phyloP scores from a whole-genome alignment of 257 asterid species.

The Nicotiana knightiana region DNA sequence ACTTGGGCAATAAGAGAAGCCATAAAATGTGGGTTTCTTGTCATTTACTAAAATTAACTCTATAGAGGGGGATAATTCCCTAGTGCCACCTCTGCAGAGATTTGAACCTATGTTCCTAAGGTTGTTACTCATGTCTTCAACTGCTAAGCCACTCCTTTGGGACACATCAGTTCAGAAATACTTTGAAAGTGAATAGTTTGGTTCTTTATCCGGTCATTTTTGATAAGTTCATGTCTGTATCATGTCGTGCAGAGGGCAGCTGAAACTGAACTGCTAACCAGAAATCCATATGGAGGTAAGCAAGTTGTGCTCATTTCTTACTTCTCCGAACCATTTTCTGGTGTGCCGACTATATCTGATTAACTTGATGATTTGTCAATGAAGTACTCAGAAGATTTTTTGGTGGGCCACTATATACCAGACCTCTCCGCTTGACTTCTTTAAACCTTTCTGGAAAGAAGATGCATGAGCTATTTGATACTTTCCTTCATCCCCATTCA shows the following conservation, averaged over 20 bases:
- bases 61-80: no score
- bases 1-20: not conserved
- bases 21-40: not conserved
- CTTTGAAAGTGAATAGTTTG: not conserved
- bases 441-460: no score
- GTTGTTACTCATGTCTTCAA: not conserved
- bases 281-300: constrained; percentile 89
- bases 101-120: not conserved
- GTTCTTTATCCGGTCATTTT: not conserved
- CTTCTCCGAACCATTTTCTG: not conserved
- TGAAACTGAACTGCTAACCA: constrained; percentile 77
- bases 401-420: not conserved
- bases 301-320: constrained; percentile 10
- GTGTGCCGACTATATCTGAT: not conserved
- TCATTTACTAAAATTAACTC: not conserved
- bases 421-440: no score
- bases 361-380: not conserved
- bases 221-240: not conserved
- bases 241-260: constrained; percentile 69
- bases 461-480: no score
- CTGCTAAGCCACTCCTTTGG: not conserved
- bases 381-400: not conserved
- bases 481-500: no score
- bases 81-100: not conserved
- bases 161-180: not conserved